phyloP scores from a whole-genome alignment of 176 grass and related monocot genomes.

The Thalia dealbata region DNA sequence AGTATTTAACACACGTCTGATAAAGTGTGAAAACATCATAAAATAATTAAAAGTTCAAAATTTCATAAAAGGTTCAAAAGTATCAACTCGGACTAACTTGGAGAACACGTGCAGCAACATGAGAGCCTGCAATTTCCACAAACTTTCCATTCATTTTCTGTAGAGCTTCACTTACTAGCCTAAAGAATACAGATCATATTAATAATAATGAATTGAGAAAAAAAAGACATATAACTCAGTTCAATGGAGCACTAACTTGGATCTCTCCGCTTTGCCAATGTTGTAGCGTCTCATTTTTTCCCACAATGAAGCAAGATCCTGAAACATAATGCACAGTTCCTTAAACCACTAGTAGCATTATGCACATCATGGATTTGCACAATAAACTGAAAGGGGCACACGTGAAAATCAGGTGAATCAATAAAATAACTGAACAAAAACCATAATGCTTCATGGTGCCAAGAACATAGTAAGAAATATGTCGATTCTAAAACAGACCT shows the following conservation, averaged over 20 bases:
- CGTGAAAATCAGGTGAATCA: neutral
- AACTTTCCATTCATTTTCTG: slow-evolving; percentile 74
- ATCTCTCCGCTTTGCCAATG: slow-evolving; percentile 54
- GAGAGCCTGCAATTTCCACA: slow-evolving; percentile 62
- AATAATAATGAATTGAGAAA: slow-evolving; percentile 11
- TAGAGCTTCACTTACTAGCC: slow-evolving; percentile 64
- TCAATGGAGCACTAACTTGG: slow-evolving; percentile 41
- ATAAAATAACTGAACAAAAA: neutral
- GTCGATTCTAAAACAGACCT: too few relatives aligned
- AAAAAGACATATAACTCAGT: neutral
- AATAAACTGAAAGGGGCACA: neutral
- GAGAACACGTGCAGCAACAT: slow-evolving; percentile 81
- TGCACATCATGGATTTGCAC: neutral
- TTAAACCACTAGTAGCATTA: neutral
- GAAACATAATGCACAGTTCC: slow-evolving; percentile 4
- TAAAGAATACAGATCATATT: slow-evolving; percentile 21
- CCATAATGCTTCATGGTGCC: too few relatives aligned
- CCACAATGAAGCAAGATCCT: slow-evolving; percentile 81
- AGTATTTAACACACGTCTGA: slow-evolving; percentile 89
- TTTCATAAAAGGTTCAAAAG: neutral
- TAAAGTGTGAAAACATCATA: slow-evolving; percentile 8
- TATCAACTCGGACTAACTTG: slow-evolving; percentile 44
- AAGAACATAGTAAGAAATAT: too few relatives aligned
- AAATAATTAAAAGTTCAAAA: neutral
- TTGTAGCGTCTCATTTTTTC: slow-evolving; percentile 82